Percentiles rank a stretch among this genome's conserved stretches.
phyloP scores from a whole-genome alignment of 495 filamentous ascomycete genomes.

The Hypoxylon crocopeplum region DNA sequence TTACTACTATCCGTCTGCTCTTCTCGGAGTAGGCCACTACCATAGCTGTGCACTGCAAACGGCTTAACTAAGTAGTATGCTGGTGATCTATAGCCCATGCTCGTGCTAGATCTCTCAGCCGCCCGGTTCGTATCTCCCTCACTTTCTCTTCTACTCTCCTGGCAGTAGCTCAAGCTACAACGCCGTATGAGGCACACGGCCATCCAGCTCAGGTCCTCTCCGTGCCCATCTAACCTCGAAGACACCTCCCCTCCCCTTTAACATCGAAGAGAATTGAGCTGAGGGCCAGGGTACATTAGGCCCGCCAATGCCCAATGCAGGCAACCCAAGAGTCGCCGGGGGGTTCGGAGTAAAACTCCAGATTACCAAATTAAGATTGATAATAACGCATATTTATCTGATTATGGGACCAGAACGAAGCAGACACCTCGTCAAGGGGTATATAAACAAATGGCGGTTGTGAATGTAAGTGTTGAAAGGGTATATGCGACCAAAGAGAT shows the following conservation, averaged over 20 bases:
- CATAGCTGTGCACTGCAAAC: constrained; percentile 3
- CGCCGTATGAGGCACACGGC: too few species aligned
- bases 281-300: not conserved
- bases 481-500: constrained; percentile 30
- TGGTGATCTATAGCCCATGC: constrained; percentile 5
- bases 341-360: not conserved
- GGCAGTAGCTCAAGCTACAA: not conserved
- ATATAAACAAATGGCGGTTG: constrained; percentile 19
- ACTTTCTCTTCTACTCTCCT: not conserved
- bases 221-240: not conserved
- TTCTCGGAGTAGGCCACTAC: constrained; percentile 1
- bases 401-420: constrained; percentile 18
- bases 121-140: not conserved
- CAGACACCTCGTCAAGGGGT: constrained; percentile 23
- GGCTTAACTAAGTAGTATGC: constrained; percentile 7
- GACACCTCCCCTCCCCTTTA: not conserved
- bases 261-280: constrained; percentile 3
- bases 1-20: constrained; percentile 12
- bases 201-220: too few species aligned
- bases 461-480: constrained; percentile 19
- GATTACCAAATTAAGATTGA: constrained; percentile 29
- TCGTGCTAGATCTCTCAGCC: constrained; percentile 8
- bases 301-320: constrained; percentile 14
- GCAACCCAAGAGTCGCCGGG: not conserved
- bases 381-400: constrained; percentile 12